A percentile compares a stretch with the other conserved stretches of the same genome.
phyloP scores from a whole-genome alignment of 2,329 filamentous ascomycete genomes.

The Esteya vermicola region DNA sequence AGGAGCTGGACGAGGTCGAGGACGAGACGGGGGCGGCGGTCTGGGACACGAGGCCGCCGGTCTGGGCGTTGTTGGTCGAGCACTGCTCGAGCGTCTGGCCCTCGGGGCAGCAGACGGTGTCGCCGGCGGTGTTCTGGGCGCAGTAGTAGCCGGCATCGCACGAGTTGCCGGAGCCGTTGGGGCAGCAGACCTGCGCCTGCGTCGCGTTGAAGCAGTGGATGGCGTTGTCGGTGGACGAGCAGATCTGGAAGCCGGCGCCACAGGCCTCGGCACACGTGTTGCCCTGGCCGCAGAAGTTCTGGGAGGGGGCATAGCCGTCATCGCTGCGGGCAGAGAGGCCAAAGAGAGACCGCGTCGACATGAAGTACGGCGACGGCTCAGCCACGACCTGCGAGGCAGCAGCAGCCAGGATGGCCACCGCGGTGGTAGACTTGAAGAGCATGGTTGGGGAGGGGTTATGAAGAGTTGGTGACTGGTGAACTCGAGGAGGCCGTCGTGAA shows the following conservation, averaged over 20 bases:
- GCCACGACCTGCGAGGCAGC: conserved; percentile 18
- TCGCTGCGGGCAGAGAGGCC: conserved; percentile 28
- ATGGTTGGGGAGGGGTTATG: conserved; percentile 15
- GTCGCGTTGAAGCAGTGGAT: conserved; percentile 45
- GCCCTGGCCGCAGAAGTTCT: conserved; percentile 32
- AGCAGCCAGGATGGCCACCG: conserved; percentile 30
- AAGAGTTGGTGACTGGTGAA: not conserved
- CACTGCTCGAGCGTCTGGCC: conserved; percentile 38
- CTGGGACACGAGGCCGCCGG: conserved; percentile 33
- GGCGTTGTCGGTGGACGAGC: conserved; percentile 30
- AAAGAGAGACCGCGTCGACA: conserved; percentile 21
- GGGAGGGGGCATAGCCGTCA: conserved; percentile 33
- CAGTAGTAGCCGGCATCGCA: conserved; percentile 50
- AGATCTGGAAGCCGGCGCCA: conserved; percentile 33
- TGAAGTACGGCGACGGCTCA: conserved; percentile 21
- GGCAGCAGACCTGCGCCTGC: conserved; percentile 41
- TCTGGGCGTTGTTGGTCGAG: conserved; percentile 32
- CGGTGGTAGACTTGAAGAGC: conserved; percentile 27
- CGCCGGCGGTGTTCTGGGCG: conserved; percentile 28
- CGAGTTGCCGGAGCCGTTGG: conserved; percentile 40
- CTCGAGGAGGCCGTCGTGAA: not conserved
- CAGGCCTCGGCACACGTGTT: conserved; percentile 40
- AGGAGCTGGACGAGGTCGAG: conserved; percentile 16
- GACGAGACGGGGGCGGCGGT: conserved; percentile 19
- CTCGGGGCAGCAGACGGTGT: conserved; percentile 48